phyloP scores from a whole-genome alignment of 805 yeast species.

The Spathaspora hagerdaliae region DNA sequence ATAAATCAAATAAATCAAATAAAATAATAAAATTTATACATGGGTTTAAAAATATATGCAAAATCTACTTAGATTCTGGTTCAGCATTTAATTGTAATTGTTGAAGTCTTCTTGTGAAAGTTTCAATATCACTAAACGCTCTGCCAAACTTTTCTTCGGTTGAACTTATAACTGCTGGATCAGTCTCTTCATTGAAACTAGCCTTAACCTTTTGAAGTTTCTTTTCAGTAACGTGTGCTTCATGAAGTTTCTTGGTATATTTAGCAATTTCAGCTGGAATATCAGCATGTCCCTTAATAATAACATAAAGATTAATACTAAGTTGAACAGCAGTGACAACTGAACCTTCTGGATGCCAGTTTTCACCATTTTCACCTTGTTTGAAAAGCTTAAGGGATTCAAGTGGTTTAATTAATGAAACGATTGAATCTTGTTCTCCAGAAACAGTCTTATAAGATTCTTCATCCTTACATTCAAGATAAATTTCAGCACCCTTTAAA shows the following conservation, averaged over 20 bases:
- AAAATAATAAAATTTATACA: too few species aligned
- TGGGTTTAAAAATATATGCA: too few species aligned
- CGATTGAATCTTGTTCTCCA: slow-evolving; percentile 76
- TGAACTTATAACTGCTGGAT: slow-evolving; percentile 72
- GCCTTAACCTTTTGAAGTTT: slow-evolving; percentile 69
- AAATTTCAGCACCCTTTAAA: slow-evolving; percentile 81
- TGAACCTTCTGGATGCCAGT: slow-evolving; percentile 69
- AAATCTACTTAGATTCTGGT: slow-evolving; percentile 1
- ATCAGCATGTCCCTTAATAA: slow-evolving; percentile 93
- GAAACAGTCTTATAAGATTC: slow-evolving; percentile 50
- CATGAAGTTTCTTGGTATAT: slow-evolving; percentile 71
- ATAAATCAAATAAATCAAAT: too few species aligned
- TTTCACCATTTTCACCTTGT: slow-evolving; percentile 41
- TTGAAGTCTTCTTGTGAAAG: slow-evolving; percentile 26
- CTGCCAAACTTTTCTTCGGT: slow-evolving; percentile 67
- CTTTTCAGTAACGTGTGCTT: slow-evolving; percentile 55
- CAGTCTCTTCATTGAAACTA: slow-evolving; percentile 86
- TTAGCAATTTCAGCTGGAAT: slow-evolving; percentile 86
- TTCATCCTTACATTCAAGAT: slow-evolving; percentile 60
- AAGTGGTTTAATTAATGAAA: slow-evolving; percentile 88
- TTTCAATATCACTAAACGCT: slow-evolving; percentile 81
- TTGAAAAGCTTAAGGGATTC: slow-evolving; percentile 65
- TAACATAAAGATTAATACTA: slow-evolving; percentile 77
- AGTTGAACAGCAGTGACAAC: slow-evolving; percentile 80
- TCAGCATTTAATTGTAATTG: background rate